These are phyloP conservation scores for Prunus kanzakura DNA, from an alignment of 306 rosid genomes.

Conservation along the genomic window DNA sequence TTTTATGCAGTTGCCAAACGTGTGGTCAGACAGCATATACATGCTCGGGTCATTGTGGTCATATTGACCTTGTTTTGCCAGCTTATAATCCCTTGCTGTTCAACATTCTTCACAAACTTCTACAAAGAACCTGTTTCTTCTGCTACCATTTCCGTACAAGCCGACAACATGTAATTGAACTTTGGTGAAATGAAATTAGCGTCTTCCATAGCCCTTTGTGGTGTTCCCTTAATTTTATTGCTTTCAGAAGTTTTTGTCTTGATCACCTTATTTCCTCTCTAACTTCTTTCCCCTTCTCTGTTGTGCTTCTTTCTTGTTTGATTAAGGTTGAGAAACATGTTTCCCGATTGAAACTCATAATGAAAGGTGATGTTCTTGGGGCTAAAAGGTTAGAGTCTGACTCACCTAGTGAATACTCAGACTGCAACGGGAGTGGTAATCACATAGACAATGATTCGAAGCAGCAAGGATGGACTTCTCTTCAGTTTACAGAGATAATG, in stretches of 20 bases:
- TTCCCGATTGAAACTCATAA: constrained; percentile 60
- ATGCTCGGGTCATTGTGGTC: constrained; percentile 91
- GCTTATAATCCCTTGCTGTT: constrained; percentile 80
- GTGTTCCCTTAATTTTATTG: neutral
- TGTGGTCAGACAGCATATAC: constrained; percentile 51
- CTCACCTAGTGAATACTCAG: constrained; percentile 23
- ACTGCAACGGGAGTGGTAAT: constrained; percentile 19
- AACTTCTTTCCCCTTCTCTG: neutral
- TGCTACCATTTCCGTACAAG: constrained; percentile 55
- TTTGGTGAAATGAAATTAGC: neutral
- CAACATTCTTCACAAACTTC: constrained; percentile 45
- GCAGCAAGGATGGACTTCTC: constrained; percentile 65
- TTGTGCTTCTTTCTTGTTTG: constrained; percentile 8
- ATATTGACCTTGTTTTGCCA: constrained; percentile 63
- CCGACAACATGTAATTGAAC: constrained; percentile 38
- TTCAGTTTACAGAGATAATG: constrained; percentile 71
- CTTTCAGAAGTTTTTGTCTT: neutral
- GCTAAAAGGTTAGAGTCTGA: constrained; percentile 50
- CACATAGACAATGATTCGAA: constrained; percentile 18
- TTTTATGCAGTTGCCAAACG: constrained; percentile 65
- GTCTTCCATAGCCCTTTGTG: neutral
- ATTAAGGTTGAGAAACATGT: constrained; percentile 53
- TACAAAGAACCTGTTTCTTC: constrained; percentile 55
- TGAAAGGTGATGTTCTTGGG: constrained; percentile 55
- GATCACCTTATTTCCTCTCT: neutral